Evolutionary conservation across 2,329 filamentous ascomycete genomes (phyloP).

Genomic region (Ophiostoma pallidulum): DNA sequence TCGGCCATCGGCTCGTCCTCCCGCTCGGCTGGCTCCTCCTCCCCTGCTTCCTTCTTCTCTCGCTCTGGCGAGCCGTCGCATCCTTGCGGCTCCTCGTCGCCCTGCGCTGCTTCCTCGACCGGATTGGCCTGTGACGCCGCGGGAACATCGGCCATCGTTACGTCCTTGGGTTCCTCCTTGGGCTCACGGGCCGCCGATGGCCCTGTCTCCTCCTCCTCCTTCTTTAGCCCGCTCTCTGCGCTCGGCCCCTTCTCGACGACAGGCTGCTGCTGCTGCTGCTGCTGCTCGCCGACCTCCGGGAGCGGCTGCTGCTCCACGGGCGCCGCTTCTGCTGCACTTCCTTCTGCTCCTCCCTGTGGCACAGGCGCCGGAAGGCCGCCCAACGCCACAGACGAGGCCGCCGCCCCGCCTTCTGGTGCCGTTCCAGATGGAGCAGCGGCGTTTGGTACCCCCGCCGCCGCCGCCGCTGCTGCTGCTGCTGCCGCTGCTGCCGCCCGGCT

Average conservation of each 20-base stretch:
- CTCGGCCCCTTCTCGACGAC: not conserved
- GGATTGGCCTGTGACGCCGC: not conserved
- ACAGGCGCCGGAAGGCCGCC: too few species aligned
- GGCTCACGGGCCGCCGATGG: not conserved
- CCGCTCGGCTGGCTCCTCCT: not conserved
- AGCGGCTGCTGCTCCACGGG: slow-evolving; percentile 3
- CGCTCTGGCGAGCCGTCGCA: not conserved
- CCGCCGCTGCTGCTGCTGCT: slow-evolving; percentile 7
- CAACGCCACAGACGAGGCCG: too few species aligned
- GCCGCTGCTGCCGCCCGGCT: slow-evolving; percentile 11
- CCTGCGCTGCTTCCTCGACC: not conserved
- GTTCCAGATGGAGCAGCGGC: not conserved
- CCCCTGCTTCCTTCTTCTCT: not conserved
- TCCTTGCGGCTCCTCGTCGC: too few species aligned
- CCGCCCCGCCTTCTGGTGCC: too few species aligned
- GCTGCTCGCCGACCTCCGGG: not conserved
- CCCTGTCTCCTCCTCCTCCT: not conserved
- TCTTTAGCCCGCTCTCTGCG: not conserved
- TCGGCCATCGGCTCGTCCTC: slow-evolving; percentile 11
- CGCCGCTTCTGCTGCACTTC: not conserved
- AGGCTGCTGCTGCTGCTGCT: not conserved
- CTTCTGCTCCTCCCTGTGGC: too few species aligned
- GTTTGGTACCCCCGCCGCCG: not conserved
- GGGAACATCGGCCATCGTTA: slow-evolving; percentile 6
- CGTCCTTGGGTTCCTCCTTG: slow-evolving; percentile 9